A percentile compares a stretch with the other conserved stretches of the same genome.
Conservation (phyloP, 441 rosid genomes). For the Gossypium gossypioides region DNA sequence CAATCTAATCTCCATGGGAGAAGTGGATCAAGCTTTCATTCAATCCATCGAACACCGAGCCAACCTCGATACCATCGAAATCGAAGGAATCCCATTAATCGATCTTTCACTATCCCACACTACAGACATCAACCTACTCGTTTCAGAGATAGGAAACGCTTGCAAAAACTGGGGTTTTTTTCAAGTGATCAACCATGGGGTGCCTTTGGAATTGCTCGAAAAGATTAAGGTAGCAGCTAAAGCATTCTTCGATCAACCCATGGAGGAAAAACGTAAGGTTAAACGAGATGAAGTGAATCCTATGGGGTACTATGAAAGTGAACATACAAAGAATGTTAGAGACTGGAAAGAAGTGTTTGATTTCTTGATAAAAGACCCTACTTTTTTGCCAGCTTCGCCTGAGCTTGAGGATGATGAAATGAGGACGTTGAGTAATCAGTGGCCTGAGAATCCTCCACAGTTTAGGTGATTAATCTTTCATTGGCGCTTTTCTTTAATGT, state of each 20-base stretch:
- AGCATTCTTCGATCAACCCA: conserved; percentile 32
- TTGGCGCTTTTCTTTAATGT: background rate
- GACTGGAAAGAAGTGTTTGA: conserved; percentile 62
- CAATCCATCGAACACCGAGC: background rate
- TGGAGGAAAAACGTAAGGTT: conserved; percentile 44
- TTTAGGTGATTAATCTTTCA: conserved; percentile 22
- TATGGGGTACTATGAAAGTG: conserved; percentile 53
- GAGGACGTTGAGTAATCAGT: conserved; percentile 37
- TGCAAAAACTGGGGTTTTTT: conserved; percentile 56
- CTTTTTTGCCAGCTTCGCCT: conserved; percentile 32
- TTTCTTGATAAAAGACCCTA: conserved; percentile 32
- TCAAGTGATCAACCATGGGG: conserved; percentile 44
- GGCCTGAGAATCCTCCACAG: conserved; percentile 39
- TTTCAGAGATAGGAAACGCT: conserved; percentile 13
- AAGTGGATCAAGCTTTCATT: background rate
- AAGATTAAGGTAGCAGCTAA: conserved; percentile 25
- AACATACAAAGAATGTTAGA: conserved; percentile 68
- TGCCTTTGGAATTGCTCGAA: conserved; percentile 27
- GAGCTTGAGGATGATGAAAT: conserved; percentile 34
- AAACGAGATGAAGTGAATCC: conserved; percentile 46
- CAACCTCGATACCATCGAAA: conserved; percentile 15
- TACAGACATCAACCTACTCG: background rate
- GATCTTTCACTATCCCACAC: conserved; percentile 30
- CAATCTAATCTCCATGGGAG: background rate
- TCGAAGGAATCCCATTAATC: conserved; percentile 36